Base-by-base conservation (phyloP, 768 basidiomycete genomes). In the Terana coerulea region DNA sequence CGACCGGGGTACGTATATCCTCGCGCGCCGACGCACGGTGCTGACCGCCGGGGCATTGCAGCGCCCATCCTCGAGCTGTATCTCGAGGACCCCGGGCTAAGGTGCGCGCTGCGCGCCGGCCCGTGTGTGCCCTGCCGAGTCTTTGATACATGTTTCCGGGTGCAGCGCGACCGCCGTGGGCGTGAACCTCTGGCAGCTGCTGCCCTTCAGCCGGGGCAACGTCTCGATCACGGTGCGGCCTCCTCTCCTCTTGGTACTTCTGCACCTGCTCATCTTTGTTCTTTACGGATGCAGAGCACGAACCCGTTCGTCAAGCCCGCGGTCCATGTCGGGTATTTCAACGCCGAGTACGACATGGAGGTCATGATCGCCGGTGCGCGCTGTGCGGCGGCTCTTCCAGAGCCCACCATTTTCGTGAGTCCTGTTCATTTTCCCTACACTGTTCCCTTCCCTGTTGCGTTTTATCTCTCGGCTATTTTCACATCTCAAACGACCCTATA, bases 131-230 rank as follows among this genome's bases (percentile, higher is more conserved):
- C n/a, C n/a, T n/a, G n/a, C n/a, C n/a, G n/a, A n/a, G n/a, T n/a
- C n/a, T n/a, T n/a, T n/a, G n/a, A n/a, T n/a, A n/a, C n/a, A 44
- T 30, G 43, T 44, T 44, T 29, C 7, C 12, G 8, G 2, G 19
- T n/a, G 43, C 28, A 15, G 14, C 73, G 69, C 29, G 14, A 29
- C 19, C 9, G 29, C 10, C 9, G 52, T 80, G 12, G 79, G 79
- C 2, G 72, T 81, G 44, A 67, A 71, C 51, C 69, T 74, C 64
- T 82, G 80, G 79, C 72, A 72, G 47, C 69, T 82, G 15, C 69
- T 82, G 3, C 79, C 79, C 1, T 81, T 80, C 66, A 75, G 75
- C 61, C 65, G 79, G 22, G 80, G 80, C 6, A 71, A 59, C n/a
- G 75, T 80, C 25, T 67, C 66, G 42, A 75, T 80, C 57, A 72